Evolutionary conservation across 169 alveolate species (phyloP).

Genomic region (Ichthyophthirius multifiliis): DNA sequence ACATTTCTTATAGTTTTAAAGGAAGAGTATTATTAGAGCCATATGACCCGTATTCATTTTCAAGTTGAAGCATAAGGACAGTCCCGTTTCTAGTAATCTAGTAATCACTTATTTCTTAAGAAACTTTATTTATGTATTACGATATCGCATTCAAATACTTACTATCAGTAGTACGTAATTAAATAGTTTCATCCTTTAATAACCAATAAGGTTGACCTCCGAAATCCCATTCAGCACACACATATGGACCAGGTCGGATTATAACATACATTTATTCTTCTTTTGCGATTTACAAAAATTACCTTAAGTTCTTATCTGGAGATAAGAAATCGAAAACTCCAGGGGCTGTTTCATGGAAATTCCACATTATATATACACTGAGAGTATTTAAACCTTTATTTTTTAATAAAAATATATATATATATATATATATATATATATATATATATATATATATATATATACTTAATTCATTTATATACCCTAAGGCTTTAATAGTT

Average conservation of each 20-base stretch:
- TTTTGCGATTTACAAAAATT: neutral
- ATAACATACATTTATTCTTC: conserved; percentile 1
- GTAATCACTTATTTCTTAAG: neutral
- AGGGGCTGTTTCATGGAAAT: neutral
- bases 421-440: neutral
- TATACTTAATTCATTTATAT: neutral
- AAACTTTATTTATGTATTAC: neutral
- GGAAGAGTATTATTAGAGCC: neutral
- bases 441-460: neutral
- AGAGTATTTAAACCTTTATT: neutral
- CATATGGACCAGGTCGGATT: conserved; percentile 9
- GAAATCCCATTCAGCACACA: conserved; percentile 6
- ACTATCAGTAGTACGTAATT: neutral
- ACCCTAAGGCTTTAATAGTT: neutral
- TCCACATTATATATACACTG: conserved; percentile 3
- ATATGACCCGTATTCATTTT: neutral
- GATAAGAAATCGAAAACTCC: neutral
- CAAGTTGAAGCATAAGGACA: neutral
- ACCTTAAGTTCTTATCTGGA: neutral
- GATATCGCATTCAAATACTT: neutral
- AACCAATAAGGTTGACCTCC: conserved; percentile 9
- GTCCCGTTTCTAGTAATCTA: neutral
- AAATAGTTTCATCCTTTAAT: neutral
- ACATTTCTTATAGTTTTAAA: neutral
- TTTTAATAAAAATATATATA: neutral